Base-by-base conservation (phyloP, 202 grass and related monocot species). In the Digitaria exilis region DNA sequence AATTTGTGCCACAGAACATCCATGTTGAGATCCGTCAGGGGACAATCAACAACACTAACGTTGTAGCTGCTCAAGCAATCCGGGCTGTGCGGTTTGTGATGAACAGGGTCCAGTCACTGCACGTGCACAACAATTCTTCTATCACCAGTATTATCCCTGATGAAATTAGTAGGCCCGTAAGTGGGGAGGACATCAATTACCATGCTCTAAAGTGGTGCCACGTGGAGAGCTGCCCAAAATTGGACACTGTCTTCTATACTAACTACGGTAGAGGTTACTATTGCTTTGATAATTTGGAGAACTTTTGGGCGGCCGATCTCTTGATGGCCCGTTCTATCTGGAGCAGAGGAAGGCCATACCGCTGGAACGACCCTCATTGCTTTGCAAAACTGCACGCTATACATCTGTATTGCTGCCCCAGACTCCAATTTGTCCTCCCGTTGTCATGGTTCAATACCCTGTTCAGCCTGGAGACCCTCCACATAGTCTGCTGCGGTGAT, bases 221-320 rank as follows among this genome's bases (percentile, higher is more conserved):
- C 7, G 55, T 82, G 1, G 68, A 61, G 28, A 82, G 42, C 25
- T 82, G 80, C 80, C 4, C 68, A 2, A 21, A 11, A 4, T 0
- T 65, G 8, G 17, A 37, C 1, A 11, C 31, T 21, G 31, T 37
- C 6, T 65, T 64, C n/a, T 3, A 0, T 31, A 29, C 21, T 11
- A 5, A 32, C 18, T 16, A 50, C 1, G 32, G n/a, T 6, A 6
- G 17, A 0, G 0, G 4, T 26, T 0, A 0, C 3, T 8, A 3
- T 2, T 67, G 1, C 0, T n/a, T 66, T 66, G 0, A 66, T 0
- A 0, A 66, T 6, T 5, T 76, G 0, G 62, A 69, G 46, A 59
- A 2, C 13, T 35, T 84, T 59, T 69, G 37, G 17, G 82, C 28
- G 0, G 25, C 13, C 35, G 1, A 69, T 69, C 82, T 84, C 18